Conservation (phyloP, 331 rosid genomes). For the Prunus yedoensis region DNA sequence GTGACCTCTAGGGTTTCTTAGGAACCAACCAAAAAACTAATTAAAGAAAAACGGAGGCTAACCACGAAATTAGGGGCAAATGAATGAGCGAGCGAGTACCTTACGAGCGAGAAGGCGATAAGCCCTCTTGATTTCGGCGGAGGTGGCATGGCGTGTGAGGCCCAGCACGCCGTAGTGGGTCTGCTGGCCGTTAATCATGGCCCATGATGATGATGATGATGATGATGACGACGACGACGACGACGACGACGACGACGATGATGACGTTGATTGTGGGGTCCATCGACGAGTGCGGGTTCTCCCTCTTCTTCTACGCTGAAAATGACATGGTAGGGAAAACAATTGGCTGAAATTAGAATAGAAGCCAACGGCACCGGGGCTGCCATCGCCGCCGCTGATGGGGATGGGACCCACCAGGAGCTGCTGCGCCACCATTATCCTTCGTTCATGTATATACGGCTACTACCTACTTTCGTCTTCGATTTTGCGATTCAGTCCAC, state of each 20-base stretch:
- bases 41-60: neutral
- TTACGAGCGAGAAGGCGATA: conserved; percentile 94
- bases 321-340: conserved; percentile 21
- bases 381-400: conserved; percentile 6
- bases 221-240: too few relatives aligned
- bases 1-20: neutral
- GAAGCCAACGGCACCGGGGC: conserved; percentile 28
- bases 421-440: conserved; percentile 58
- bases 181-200: conserved; percentile 39
- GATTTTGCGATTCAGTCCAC: neutral
- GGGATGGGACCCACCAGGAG: conserved; percentile 66
- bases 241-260: conserved; percentile 38
- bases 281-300: conserved; percentile 18
- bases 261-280: conserved; percentile 27
- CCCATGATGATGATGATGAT: conserved; percentile 22
- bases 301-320: conserved; percentile 24
- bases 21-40: neutral
- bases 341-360: conserved; percentile 22
- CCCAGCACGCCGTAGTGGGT: conserved; percentile 73
- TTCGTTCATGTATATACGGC: conserved; percentile 5
- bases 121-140: conserved; percentile 73
- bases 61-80: neutral
- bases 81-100: conserved; percentile 28
- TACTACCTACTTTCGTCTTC: neutral
- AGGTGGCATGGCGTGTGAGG: conserved; percentile 53